Conservation (phyloP, 2,329 filamentous ascomycete species). For the Cadophora luteo-olivacea region DNA sequence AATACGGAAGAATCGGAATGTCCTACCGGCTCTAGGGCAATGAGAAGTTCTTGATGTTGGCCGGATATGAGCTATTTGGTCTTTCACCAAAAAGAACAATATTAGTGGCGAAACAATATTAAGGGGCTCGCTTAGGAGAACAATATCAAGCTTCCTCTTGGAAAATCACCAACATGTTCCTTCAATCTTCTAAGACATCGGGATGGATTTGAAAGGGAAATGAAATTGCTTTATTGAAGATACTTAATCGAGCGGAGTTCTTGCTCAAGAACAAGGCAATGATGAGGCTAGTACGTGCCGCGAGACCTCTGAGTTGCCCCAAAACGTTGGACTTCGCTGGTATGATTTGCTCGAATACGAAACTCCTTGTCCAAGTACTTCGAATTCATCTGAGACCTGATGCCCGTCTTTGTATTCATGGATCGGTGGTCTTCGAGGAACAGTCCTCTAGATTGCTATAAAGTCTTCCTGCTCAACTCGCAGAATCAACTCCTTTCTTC, state of each 20-base stretch:
- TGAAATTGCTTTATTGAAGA: background rate
- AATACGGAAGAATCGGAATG: background rate
- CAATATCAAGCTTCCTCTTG: constrained; percentile 25
- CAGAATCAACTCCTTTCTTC: background rate
- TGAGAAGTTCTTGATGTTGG: background rate
- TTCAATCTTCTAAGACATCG: background rate
- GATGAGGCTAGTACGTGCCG: constrained; percentile 5
- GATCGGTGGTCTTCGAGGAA: background rate
- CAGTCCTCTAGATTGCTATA: constrained; percentile 1
- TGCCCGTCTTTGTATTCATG: background rate
- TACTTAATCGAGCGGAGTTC: background rate
- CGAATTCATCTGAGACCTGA: background rate
- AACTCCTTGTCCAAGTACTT: constrained; percentile 6
- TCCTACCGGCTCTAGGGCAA: background rate
- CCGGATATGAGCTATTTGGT: background rate
- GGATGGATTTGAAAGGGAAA: constrained; percentile 2
- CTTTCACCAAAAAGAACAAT: constrained; percentile 25
- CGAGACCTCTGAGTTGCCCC: background rate
- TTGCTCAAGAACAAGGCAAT: constrained; percentile 8
- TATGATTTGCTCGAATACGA: constrained; percentile 5
- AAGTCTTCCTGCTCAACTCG: constrained; percentile 2
- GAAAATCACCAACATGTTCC: constrained; percentile 12
- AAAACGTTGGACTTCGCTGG: background rate
- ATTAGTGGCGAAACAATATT: constrained; percentile 22
- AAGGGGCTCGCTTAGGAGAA: constrained; percentile 26